Conservation (phyloP, 2,329 filamentous ascomycete genomes). For the Colletotrichum phormii region DNA sequence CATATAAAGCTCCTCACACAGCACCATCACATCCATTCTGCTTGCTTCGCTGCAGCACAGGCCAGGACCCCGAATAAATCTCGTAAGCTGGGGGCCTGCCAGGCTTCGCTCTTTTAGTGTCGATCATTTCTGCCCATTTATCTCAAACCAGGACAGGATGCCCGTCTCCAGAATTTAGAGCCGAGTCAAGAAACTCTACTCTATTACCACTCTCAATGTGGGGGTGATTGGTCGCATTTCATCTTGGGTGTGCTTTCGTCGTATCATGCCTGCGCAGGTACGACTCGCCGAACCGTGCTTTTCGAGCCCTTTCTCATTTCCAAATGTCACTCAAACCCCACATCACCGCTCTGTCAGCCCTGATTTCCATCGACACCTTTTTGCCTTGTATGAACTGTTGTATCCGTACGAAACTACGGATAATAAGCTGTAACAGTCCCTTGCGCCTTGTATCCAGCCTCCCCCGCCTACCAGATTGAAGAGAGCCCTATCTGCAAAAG, state of each 20-base stretch:
- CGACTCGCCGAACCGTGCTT: background rate
- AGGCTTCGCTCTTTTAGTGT: background rate
- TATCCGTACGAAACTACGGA: background rate
- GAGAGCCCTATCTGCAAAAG: background rate
- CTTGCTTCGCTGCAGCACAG: background rate
- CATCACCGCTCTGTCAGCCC: background rate
- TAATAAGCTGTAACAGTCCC: background rate
- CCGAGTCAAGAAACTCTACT: conserved; percentile 4
- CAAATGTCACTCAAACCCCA: background rate
- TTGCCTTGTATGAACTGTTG: background rate
- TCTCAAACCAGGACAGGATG: background rate
- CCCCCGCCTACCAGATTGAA: background rate
- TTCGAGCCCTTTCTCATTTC: background rate
- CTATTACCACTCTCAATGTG: background rate
- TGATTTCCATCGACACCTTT: background rate
- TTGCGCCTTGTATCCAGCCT: background rate
- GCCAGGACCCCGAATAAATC: background rate
- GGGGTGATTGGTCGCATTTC: background rate
- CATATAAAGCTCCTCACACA: background rate
- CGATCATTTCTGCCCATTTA: background rate
- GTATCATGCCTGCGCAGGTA: background rate
- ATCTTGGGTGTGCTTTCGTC: background rate
- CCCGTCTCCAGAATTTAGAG: conserved; percentile 7
- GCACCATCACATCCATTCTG: background rate
- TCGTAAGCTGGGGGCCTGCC: background rate